Evolutionary conservation across 1,284 basidiomycete genomes (phyloP).

Genomic region (Abortiporus biennis): DNA sequence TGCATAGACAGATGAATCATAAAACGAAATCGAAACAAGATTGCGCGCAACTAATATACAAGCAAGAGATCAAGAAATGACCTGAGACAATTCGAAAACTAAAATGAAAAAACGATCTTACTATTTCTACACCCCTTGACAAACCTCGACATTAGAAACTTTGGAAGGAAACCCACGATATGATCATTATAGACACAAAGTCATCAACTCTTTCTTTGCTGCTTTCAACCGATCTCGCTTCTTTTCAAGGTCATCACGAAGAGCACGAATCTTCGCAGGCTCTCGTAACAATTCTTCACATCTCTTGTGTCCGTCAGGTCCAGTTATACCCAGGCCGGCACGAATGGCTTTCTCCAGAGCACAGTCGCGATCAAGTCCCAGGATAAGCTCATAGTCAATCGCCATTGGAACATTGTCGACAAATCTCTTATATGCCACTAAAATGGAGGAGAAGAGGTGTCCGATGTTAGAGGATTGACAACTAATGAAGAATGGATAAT

Average conservation of each 20-base stretch:
- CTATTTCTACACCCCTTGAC: too few relatives aligned
- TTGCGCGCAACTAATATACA: too few relatives aligned
- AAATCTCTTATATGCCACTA: conserved; percentile 62
- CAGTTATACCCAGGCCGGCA: conserved; percentile 38
- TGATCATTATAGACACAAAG: conserved; percentile 17
- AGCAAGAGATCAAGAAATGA: too few relatives aligned
- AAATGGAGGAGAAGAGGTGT: background rate
- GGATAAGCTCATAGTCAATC: conserved; percentile 57
- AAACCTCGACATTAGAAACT: too few relatives aligned
- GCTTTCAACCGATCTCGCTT: conserved; percentile 45
- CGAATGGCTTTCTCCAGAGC: conserved; percentile 42
- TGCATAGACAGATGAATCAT: too few relatives aligned
- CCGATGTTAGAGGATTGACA: too few relatives aligned
- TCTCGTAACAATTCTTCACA: conserved; percentile 54
- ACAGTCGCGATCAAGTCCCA: conserved; percentile 14
- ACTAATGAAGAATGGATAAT: background rate
- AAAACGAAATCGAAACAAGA: too few relatives aligned
- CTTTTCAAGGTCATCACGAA: conserved; percentile 44
- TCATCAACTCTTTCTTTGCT: conserved; percentile 41
- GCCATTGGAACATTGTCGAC: conserved; percentile 55
- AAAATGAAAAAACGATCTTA: too few relatives aligned
- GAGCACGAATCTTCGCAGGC: conserved; percentile 35
- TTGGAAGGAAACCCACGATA: too few relatives aligned
- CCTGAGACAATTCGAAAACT: too few relatives aligned
- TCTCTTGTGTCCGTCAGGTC: conserved; percentile 37